Evolutionary conservation across 495 filamentous ascomycete genomes (phyloP), one percentile per base, ranked within the genome.

Genomic region (Tuber magnatum): DNA sequence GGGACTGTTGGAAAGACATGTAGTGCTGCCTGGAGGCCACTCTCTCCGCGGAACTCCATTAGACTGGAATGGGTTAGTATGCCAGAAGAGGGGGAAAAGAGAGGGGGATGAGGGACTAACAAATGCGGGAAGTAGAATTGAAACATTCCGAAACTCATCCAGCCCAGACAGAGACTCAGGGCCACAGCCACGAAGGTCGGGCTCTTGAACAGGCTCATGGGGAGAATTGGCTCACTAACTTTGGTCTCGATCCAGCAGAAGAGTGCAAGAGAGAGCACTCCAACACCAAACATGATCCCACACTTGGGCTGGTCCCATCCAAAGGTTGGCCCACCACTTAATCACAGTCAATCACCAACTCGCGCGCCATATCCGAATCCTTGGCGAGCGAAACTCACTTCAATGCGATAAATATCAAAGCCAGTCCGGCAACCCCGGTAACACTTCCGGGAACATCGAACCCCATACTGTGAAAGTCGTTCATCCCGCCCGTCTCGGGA

Each of bases 61-160:
- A 90, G 77, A 76, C 76, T 78, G 38, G 3, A 20, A 3, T 22
- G n/a, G 28, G 35, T 14, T 65, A 78, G 70, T 12, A 9, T 46
- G 32, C 22, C 24, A 42, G 40, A 38, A 20, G 20, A 20, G 20
- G 38, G 24, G 3, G 39, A 22, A 41, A 28, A 61, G 38, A 3
- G 71, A 40, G 41, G 14, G 24, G 20, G n/a, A 16, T 10, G 38
- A 35, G 39, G 16, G 28, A 20, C 74, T 42, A 51, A 78, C 76
- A 90, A 88, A 44, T 88, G 85, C 74, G 84, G 89, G 43, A 84
- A 82, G 80, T 91, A 91, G 80, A 85, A 90, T 73, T 88, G 81
- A 82, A 87, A 86, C 71, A 90, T 89, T 24, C 89, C 89, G 73
- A 91, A 91, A 74, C 84, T 86, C 72, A 85, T 85, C 90, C 90